These are phyloP conservation scores for Pisolithus tinctorius DNA, from an alignment of 768 basidiomycete species.

Conservation along the genomic window DNA sequence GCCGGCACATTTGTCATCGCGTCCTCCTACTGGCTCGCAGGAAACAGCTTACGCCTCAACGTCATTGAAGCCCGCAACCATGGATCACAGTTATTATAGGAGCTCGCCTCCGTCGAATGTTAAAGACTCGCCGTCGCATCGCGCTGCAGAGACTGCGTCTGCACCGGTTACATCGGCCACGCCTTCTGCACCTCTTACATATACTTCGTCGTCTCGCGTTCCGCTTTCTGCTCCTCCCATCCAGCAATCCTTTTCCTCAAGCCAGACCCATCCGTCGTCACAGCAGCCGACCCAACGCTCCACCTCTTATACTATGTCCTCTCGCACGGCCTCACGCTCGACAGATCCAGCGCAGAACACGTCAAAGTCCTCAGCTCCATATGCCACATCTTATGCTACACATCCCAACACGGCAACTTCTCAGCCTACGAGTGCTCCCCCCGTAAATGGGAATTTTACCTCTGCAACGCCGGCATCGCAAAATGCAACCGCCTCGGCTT, in stretches of 20 bases:
- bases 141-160: conserved; percentile 5
- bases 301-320: conserved; percentile 8
- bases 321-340: conserved; percentile 21
- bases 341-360: conserved; percentile 15
- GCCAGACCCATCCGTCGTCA: conserved; percentile 1
- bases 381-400: neutral
- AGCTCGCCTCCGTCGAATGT: conserved; percentile 17
- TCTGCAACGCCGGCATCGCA: conserved; percentile 2
- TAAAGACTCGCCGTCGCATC: conserved; percentile 13
- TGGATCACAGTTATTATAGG: conserved; percentile 8
- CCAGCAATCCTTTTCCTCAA: conserved; percentile 10
- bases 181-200: conserved; percentile 10
- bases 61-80: conserved; percentile 3
- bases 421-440: neutral
- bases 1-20: conserved; percentile 5
- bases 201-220: conserved; percentile 8
- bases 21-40: conserved; percentile 6
- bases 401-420: neutral
- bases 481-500: conserved; percentile 1
- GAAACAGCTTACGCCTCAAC: neutral
- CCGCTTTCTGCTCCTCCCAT: conserved; percentile 18
- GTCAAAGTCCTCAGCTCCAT: conserved; percentile 9
- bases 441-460: neutral
- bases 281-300: conserved; percentile 14
- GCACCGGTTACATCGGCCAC: conserved; percentile 9